A percentile compares a stretch with the other conserved stretches of the same genome.
Conservation (phyloP, 2,329 filamentous ascomycete species). For the Phaeosphaeria sp. region DNA sequence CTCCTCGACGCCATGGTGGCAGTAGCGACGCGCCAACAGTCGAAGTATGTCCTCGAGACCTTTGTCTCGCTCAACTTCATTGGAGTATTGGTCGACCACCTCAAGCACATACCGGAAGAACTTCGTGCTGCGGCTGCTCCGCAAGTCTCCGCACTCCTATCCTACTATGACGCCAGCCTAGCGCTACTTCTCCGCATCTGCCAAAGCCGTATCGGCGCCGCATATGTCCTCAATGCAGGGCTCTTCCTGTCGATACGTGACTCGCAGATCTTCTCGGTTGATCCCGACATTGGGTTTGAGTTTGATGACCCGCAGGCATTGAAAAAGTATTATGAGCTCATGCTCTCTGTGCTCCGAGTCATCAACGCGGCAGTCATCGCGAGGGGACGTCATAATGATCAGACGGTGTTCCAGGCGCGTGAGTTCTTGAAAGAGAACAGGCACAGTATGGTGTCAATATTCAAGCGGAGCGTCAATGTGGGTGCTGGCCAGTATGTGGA, state of each 20-base stretch:
- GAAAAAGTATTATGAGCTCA: slow-evolving; percentile 81
- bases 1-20: slow-evolving; percentile 80
- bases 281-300: slow-evolving; percentile 89
- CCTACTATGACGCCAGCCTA: slow-evolving; percentile 75
- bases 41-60: slow-evolving; percentile 76
- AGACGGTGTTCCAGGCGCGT: slow-evolving; percentile 74
- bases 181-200: slow-evolving; percentile 83
- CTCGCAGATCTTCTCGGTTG: slow-evolving; percentile 84
- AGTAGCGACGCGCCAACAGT: slow-evolving; percentile 74
- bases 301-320: slow-evolving; percentile 73
- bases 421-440: slow-evolving; percentile 83
- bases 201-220: slow-evolving; percentile 83
- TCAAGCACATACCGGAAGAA: slow-evolving; percentile 78
- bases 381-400: slow-evolving; percentile 79
- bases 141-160: slow-evolving; percentile 62
- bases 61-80: slow-evolving; percentile 90
- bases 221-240: slow-evolving; percentile 85
- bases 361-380: slow-evolving; percentile 82
- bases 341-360: slow-evolving; percentile 80
- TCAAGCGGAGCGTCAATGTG: slow-evolving; percentile 87
- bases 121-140: slow-evolving; percentile 47
- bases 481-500: slow-evolving; percentile 60
- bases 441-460: slow-evolving; percentile 82
- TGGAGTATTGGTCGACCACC: slow-evolving; percentile 85
- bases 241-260: slow-evolving; percentile 81